Conservation (phyloP, 495 filamentous ascomycete genomes). For the Collariella sp. region DNA sequence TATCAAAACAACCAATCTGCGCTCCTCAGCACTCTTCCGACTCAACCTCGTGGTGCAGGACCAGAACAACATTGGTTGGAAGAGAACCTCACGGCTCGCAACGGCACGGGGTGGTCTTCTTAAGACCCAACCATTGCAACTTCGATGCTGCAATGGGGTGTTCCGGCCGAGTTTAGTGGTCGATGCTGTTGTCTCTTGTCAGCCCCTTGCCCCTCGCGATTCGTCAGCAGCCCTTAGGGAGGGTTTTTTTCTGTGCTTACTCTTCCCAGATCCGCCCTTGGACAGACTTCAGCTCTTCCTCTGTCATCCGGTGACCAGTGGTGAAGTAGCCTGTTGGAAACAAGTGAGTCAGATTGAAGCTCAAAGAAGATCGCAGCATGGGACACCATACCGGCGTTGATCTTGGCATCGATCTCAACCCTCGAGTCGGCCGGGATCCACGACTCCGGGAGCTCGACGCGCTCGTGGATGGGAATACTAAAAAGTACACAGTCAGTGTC, state of each 20-base stretch:
- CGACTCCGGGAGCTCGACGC: slow-evolving; percentile 86
- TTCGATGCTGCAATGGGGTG: not conserved
- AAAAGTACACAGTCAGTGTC: not conserved
- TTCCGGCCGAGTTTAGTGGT: slow-evolving; percentile 14
- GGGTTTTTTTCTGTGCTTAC: slow-evolving; percentile 36
- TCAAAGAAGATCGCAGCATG: not conserved
- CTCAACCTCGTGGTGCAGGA: slow-evolving; percentile 9
- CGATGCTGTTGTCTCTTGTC: slow-evolving; percentile 19
- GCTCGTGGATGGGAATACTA: slow-evolving; percentile 82
- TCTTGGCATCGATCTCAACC: slow-evolving; percentile 98
- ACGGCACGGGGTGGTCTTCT: not conserved
- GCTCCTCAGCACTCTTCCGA: not conserved
- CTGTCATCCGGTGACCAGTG: slow-evolving; percentile 82
- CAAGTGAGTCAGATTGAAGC: slow-evolving; percentile 4
- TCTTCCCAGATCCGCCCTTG: slow-evolving; percentile 92
- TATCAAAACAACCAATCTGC: not conserved
- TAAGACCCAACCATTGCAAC: not conserved
- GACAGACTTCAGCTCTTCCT: slow-evolving; percentile 75
- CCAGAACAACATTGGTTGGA: slow-evolving; percentile 10
- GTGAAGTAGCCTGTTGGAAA: slow-evolving; percentile 57
- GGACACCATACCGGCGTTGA: slow-evolving; percentile 82
- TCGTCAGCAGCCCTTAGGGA: slow-evolving; percentile 1
- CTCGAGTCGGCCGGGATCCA: slow-evolving; percentile 92
- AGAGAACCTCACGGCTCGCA: not conserved
- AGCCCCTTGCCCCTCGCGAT: slow-evolving; percentile 15